Percentiles rank a stretch among this genome's conserved stretches.
phyloP scores from a whole-genome alignment of 257 asterid genomes.

The Ligustrum vulgare region DNA sequence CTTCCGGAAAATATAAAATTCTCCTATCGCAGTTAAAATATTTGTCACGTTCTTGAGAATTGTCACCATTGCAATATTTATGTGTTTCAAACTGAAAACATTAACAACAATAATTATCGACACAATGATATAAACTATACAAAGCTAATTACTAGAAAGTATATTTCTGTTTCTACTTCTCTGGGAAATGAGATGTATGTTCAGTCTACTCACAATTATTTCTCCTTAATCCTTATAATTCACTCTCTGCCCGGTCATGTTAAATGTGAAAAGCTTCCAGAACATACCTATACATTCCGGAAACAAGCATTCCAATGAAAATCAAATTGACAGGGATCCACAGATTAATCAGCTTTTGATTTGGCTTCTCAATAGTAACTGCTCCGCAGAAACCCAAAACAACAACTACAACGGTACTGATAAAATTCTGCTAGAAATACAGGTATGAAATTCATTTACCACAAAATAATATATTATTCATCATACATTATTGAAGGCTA shows the following conservation, averaged over 20 bases:
- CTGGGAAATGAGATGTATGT: background rate
- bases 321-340: slow-evolving; percentile 54
- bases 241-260: background rate
- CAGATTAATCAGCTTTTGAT: slow-evolving; percentile 43
- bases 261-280: background rate
- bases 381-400: slow-evolving; percentile 45
- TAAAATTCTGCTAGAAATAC: slow-evolving; percentile 38
- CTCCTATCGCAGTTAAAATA: slow-evolving; percentile 53
- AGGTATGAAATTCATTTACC: slow-evolving; percentile 7
- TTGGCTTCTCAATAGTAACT: slow-evolving; percentile 44
- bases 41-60: slow-evolving; percentile 56
- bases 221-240: background rate
- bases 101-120: slow-evolving; percentile 25
- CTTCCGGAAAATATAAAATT: slow-evolving; percentile 50
- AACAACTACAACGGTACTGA: slow-evolving; percentile 40
- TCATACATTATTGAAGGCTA: background rate
- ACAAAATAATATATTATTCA: background rate
- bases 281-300: slow-evolving; percentile 52
- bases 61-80: slow-evolving; percentile 60
- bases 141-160: background rate
- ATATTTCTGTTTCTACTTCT: background rate
- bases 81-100: slow-evolving; percentile 50
- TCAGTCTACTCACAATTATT: background rate
- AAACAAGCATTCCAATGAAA: slow-evolving; percentile 54
- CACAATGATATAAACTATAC: slow-evolving; percentile 6